Conservation (phyloP, 257 asterid species). For the Plantago ovata region DNA sequence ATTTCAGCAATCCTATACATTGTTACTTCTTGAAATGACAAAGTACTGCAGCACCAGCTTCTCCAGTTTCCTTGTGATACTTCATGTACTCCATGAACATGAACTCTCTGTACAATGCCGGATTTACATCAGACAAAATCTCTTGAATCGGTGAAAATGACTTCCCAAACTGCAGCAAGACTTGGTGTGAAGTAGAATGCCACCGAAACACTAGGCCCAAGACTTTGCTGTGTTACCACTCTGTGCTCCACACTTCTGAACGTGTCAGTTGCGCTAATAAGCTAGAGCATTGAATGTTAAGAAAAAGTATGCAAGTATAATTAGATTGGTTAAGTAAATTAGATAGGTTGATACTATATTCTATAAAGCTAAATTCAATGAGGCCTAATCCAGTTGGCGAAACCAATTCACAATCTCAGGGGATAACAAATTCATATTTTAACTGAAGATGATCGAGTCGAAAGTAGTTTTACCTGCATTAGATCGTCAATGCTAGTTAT, state of each 20-base stretch:
- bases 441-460: too few species aligned
- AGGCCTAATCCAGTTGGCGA: too few species aligned
- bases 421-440: too few species aligned
- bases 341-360: too few species aligned
- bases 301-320: too few species aligned
- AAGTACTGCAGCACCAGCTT: conserved; percentile 17
- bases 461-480: conserved; percentile 36
- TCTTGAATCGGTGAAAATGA: conserved; percentile 35
- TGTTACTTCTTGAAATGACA: conserved; percentile 29
- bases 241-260: conserved; percentile 43
- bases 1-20: too few species aligned
- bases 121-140: conserved; percentile 22
- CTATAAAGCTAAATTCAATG: too few species aligned
- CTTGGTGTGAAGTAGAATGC: conserved; percentile 36
- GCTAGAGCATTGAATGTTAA: conserved; percentile 7
- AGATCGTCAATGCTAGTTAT: conserved; percentile 32
- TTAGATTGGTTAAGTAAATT: too few species aligned
- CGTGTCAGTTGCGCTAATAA: conserved; percentile 34
- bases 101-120: conserved; percentile 29
- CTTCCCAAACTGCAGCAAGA: conserved; percentile 19
- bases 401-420: too few species aligned
- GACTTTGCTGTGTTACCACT: conserved; percentile 28
- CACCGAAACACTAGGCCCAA: conserved; percentile 38
- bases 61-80: conserved; percentile 24
- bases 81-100: conserved; percentile 22